phyloP scores from a whole-genome alignment of 306 rosid genomes.

The Abrus pulchellus region DNA sequence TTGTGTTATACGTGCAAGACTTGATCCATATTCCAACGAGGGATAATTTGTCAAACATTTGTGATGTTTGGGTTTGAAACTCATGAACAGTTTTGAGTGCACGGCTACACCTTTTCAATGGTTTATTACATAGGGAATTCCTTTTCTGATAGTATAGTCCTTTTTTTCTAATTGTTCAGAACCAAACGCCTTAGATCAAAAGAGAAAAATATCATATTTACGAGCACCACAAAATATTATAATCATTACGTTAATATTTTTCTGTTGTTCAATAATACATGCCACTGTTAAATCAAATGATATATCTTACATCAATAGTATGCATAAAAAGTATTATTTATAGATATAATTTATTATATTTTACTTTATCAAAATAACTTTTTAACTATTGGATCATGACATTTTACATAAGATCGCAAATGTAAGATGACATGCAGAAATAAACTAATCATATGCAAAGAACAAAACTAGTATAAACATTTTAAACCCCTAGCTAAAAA shows the following conservation, averaged over 20 bases:
- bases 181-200: not conserved
- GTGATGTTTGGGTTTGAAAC: not conserved
- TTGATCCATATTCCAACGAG: not conserved
- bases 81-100: not conserved
- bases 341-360: not conserved
- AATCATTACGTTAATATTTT: too few species aligned
- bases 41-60: not conserved
- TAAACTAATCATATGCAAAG: constrained; percentile 9
- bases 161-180: not conserved
- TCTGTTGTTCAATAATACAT: not conserved
- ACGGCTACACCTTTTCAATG: constrained; percentile 30
- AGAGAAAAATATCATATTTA: too few species aligned
- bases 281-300: not conserved
- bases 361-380: not conserved
- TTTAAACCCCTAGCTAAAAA: not conserved
- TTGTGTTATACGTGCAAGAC: not conserved
- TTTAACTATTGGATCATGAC: not conserved
- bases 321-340: not conserved
- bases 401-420: not conserved
- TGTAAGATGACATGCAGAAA: not conserved
- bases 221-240: not conserved
- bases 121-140: not conserved
- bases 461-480: not conserved
- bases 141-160: not conserved
- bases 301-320: not conserved